Evolutionary conservation across 2,329 filamentous ascomycete species (phyloP).

Genomic region (Colletotrichum lindemuthianum): DNA sequence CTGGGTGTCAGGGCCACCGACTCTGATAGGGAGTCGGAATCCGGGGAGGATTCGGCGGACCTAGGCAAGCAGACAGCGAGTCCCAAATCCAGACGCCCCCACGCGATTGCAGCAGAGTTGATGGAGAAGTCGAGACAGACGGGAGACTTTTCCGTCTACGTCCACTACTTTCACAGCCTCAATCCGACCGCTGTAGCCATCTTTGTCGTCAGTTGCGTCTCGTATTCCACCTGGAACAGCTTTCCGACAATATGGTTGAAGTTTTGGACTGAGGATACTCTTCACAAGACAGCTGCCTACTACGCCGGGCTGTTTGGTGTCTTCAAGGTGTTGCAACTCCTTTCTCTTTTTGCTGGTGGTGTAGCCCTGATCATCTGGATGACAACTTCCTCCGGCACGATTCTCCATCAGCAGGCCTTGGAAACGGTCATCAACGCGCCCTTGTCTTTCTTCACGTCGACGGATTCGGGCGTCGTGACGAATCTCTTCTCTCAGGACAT

Average conservation of each 20-base stretch:
- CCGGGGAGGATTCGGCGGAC: not conserved
- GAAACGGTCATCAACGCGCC: conserved; percentile 43
- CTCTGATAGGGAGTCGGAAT: conserved; percentile 32
- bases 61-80: not conserved
- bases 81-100: conserved; percentile 15
- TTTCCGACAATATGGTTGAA: conserved; percentile 46
- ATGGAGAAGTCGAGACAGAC: conserved; percentile 34
- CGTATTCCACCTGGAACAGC: conserved; percentile 35
- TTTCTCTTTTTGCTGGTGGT: conserved; percentile 34
- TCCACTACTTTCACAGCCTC: conserved; percentile 38
- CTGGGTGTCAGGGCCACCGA: conserved; percentile 40
- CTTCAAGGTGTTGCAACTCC: conserved; percentile 27
- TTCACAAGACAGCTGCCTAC: conserved; percentile 32
- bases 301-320: conserved; percentile 39
- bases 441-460: conserved; percentile 49
- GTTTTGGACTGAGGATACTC: conserved; percentile 42
- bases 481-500: conserved; percentile 54
- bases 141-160: conserved; percentile 39
- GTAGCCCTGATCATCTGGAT: conserved; percentile 38
- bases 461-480: conserved; percentile 48
- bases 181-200: conserved; percentile 2
- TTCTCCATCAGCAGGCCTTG: conserved; percentile 40
- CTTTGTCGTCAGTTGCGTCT: conserved; percentile 7
- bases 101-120: conserved; percentile 4
- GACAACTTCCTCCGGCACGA: conserved; percentile 37